Conservation (phyloP, 495 filamentous ascomycete species). For the Alectoria sarmentosa region DNA sequence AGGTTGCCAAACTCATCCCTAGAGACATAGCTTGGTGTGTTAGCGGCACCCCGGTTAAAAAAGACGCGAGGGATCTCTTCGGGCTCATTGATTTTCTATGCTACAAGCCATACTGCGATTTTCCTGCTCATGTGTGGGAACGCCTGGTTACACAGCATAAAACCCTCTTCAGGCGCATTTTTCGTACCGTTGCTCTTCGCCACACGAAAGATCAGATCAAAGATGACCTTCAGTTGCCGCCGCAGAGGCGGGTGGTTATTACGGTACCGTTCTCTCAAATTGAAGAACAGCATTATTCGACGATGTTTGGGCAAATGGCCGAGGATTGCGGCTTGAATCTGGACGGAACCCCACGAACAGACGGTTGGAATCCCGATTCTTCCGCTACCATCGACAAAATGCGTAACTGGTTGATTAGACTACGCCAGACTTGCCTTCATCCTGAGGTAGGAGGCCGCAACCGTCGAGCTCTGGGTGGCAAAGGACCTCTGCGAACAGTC, state of each 20-base stretch:
- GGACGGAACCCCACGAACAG: conserved; percentile 52
- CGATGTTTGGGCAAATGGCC: conserved; percentile 66
- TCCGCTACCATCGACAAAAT: conserved; percentile 53
- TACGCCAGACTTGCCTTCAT: conserved; percentile 84
- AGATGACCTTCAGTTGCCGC: conserved; percentile 57
- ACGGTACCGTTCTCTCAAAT: conserved; percentile 81
- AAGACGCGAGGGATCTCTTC: conserved; percentile 58
- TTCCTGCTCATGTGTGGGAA: conserved; percentile 55
- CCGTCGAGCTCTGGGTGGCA: conserved; percentile 57
- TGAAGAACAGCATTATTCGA: conserved; percentile 80
- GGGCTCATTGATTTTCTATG: conserved; percentile 75
- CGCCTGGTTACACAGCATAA: conserved; percentile 52
- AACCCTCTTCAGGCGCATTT: conserved; percentile 55
- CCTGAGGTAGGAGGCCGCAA: conserved; percentile 66
- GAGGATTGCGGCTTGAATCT: conserved; percentile 56
- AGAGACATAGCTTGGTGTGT: conserved; percentile 75
- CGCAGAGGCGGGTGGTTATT: conserved; percentile 78
- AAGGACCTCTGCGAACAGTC: conserved; percentile 67
- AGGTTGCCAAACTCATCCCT: conserved; percentile 71
- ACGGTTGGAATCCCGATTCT: conserved; percentile 58
- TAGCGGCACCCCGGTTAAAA: conserved; percentile 84
- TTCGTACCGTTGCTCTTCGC: conserved; percentile 63
- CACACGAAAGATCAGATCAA: conserved; percentile 79
- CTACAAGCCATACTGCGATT: conserved; percentile 63
- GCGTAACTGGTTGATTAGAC: conserved; percentile 58